These are phyloP conservation scores for Venturiaceae sp. DNA, from an alignment of 2,329 filamentous ascomycete species.

Conservation along the genomic window DNA sequence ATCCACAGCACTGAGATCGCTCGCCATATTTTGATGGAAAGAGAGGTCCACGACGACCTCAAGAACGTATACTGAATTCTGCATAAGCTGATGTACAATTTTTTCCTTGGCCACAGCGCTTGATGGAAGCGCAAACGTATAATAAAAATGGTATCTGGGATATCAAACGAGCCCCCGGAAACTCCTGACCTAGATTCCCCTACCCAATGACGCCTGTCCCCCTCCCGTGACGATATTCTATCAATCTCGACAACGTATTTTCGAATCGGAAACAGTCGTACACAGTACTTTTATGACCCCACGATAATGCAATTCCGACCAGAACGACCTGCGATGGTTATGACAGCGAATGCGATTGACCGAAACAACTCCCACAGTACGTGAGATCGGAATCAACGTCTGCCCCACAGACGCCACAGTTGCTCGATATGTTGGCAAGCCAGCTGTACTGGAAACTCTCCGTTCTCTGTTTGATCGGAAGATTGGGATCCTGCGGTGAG, in stretches of 20 bases:
- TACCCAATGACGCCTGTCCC: background rate
- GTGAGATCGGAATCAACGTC: background rate
- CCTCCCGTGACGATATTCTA: background rate
- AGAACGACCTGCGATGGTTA: no score
- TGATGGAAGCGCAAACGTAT: background rate
- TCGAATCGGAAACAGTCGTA: background rate
- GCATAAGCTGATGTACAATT: background rate
- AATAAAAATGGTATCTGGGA: background rate
- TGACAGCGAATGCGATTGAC: background rate
- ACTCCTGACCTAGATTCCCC: background rate
- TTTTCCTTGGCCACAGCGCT: background rate
- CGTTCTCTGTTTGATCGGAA: background rate
- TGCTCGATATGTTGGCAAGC: background rate
- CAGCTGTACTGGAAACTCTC: background rate
- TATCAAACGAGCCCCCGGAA: background rate
- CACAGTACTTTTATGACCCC: background rate
- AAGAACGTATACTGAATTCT: background rate
- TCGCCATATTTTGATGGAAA: background rate
- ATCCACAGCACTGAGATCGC: background rate
- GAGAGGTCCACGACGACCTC: background rate
- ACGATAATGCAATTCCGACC: background rate
- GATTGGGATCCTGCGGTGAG: background rate
- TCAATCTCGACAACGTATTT: background rate
- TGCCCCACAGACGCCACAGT: background rate
- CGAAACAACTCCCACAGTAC: background rate